Evolutionary conservation across 78 protist species (phyloP).

Genomic region (Speleostelium caveatum): DNA sequence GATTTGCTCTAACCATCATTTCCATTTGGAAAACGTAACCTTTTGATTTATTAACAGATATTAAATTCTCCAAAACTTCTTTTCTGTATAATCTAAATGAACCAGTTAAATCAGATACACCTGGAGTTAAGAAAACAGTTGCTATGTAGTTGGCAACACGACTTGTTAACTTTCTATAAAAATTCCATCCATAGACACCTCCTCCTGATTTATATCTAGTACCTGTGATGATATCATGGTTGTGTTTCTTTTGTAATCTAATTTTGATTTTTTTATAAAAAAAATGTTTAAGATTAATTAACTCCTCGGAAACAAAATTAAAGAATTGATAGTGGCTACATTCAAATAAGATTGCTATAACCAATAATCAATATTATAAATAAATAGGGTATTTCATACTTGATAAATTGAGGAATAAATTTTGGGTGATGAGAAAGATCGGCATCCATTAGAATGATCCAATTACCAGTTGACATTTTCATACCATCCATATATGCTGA

Average conservation of each 20-base stretch:
- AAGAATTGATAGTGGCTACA: not conserved
- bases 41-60: conserved; percentile 79
- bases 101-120: conserved; percentile 94
- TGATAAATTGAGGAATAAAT: conserved; percentile 92
- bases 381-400: not conserved
- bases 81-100: conserved; percentile 91
- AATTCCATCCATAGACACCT: conserved; percentile 95
- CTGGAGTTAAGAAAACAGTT: conserved; percentile 76
- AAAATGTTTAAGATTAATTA: not conserved
- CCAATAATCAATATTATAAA: not conserved
- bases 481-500: conserved; percentile 91
- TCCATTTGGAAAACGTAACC: conserved; percentile 97
- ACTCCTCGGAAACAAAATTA: not conserved
- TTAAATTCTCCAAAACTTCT: conserved; percentile 82
- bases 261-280: too few relatives aligned
- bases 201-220: conserved; percentile 92
- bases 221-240: conserved; percentile 94
- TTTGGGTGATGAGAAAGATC: conserved; percentile 96
- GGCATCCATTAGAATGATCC: conserved; percentile 94
- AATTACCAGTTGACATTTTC: conserved; percentile 89
- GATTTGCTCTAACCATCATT: conserved; percentile 90
- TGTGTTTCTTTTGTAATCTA: conserved; percentile 79
- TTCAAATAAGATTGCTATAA: not conserved
- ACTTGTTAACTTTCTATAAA: conserved; percentile 84
- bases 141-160: conserved; percentile 94